These are phyloP conservation scores for Candida krabiensis DNA, from an alignment of 805 yeast species.

Conservation along the genomic window DNA sequence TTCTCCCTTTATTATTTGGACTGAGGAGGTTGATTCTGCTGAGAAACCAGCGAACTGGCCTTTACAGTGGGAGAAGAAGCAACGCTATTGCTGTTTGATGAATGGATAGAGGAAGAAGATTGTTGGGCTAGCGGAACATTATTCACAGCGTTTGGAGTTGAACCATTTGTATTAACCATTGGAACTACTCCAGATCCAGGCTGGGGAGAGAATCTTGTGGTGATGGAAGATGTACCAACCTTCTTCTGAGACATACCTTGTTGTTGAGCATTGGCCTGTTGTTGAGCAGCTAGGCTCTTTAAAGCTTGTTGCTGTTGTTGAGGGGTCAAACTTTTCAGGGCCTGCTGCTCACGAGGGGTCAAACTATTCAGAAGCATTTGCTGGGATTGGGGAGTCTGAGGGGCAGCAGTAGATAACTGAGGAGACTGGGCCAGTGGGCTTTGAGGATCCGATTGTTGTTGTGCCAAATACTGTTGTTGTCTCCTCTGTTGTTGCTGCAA, in stretches of 20 bases:
- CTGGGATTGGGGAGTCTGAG: constrained; percentile 26
- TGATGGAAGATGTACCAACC: constrained; percentile 21
- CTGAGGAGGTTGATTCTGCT: not conserved
- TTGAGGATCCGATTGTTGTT: constrained; percentile 23
- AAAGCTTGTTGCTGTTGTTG: constrained; percentile 44
- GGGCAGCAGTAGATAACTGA: constrained; percentile 15
- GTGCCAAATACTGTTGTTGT: constrained; percentile 26
- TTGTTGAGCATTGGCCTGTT: constrained; percentile 29
- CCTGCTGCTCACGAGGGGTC: constrained; percentile 29
- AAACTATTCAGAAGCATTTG: constrained; percentile 24
- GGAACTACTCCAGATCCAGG: constrained; percentile 23
- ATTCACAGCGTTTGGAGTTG: constrained; percentile 2
- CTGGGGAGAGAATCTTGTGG: constrained; percentile 33
- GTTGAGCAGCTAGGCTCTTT: constrained; percentile 23
- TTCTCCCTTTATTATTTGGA: not conserved
- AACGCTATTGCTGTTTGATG: constrained; percentile 16
- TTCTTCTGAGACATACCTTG: constrained; percentile 19
- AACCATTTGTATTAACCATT: constrained; percentile 7
- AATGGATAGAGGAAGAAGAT: constrained; percentile 11
- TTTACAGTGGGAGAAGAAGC: constrained; percentile 14
- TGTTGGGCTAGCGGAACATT: constrained; percentile 7
- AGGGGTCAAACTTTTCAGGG: constrained; percentile 38
- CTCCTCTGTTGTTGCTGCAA: constrained; percentile 25
- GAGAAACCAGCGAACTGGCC: constrained; percentile 4
- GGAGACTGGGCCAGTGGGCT: constrained; percentile 11